These are phyloP conservation scores for Rhizomucor pusillus DNA, from an alignment of 371 early-diverging fungal species.

Conservation along the genomic window DNA sequence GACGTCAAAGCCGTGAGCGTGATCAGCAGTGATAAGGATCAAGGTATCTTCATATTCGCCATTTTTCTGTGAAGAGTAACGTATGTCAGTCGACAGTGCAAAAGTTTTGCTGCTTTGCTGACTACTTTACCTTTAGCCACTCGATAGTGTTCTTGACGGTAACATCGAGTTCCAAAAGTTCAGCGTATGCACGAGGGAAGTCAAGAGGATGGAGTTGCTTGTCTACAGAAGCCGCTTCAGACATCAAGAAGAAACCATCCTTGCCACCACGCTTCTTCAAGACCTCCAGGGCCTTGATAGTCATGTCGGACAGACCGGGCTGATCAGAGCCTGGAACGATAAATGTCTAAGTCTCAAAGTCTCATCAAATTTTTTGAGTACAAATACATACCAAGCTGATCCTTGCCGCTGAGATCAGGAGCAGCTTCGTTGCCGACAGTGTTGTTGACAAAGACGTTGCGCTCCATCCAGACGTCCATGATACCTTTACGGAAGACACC, in stretches of 20 bases:
- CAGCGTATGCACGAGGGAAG: slow-evolving; percentile 69
- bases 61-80: slow-evolving; percentile 22
- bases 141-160: slow-evolving; percentile 61
- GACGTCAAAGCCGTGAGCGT: slow-evolving; percentile 71
- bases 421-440: slow-evolving; percentile 44
- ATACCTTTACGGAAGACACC: slow-evolving; percentile 65
- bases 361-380: neutral
- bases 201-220: slow-evolving; percentile 73
- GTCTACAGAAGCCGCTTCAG: slow-evolving; percentile 76
- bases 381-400: slow-evolving; percentile 36
- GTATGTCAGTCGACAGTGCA: neutral
- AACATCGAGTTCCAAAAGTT: slow-evolving; percentile 70
- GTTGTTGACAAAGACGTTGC: slow-evolving; percentile 59
- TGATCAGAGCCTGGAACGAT: slow-evolving; percentile 39
- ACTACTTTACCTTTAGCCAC: slow-evolving; percentile 45
- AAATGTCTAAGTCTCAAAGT: neutral
- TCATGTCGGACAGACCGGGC: slow-evolving; percentile 71
- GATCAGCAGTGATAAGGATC: slow-evolving; percentile 73
- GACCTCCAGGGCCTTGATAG: slow-evolving; percentile 60
- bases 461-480: slow-evolving; percentile 74
- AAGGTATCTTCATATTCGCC: slow-evolving; percentile 61
- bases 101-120: no score
- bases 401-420: slow-evolving; percentile 48
- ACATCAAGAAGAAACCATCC: slow-evolving; percentile 74
- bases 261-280: slow-evolving; percentile 63